Conservation (phyloP, 805 yeast species). For the Wickerhamomyces subpelliculosus region DNA sequence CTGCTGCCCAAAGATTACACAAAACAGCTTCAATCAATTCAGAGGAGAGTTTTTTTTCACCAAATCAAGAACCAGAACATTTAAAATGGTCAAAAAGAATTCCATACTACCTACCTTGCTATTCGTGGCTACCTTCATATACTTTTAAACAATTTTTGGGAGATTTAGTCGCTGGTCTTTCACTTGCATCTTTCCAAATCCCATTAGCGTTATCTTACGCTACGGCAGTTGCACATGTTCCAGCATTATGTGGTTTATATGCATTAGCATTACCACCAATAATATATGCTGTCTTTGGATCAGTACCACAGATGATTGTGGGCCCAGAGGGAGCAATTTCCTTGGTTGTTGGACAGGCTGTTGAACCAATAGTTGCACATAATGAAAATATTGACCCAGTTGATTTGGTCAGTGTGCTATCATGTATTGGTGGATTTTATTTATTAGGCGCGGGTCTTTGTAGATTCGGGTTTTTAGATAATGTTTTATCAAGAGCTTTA, state of each 20-base stretch:
- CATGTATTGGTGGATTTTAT: constrained; percentile 70
- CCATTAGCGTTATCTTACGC: constrained; percentile 75
- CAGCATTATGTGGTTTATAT: constrained; percentile 72
- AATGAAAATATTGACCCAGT: constrained; percentile 36
- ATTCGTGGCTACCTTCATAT: constrained; percentile 60
- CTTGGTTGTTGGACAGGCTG: constrained; percentile 72
- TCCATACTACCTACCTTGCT: constrained; percentile 62
- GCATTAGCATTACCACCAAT: constrained; percentile 74
- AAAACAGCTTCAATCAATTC: constrained; percentile 5
- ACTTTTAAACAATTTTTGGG: constrained; percentile 31
- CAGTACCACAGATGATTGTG: constrained; percentile 84
- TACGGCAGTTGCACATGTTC: constrained; percentile 75
- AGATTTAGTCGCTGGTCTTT: constrained; percentile 78
- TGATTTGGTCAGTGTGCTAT: constrained; percentile 58
- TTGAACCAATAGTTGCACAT: constrained; percentile 47
- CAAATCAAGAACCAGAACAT: constrained; percentile 1
- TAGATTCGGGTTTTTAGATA: constrained; percentile 82
- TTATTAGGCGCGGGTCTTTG: constrained; percentile 68
- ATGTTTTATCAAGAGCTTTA: constrained; percentile 68
- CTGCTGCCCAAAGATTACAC: background rate
- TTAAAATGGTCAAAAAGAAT: constrained; percentile 23
- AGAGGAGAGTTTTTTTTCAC: constrained; percentile 4
- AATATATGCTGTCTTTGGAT: constrained; percentile 71
- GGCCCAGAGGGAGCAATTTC: constrained; percentile 92
- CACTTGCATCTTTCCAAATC: constrained; percentile 85